Evolutionary conservation across 2,329 filamentous ascomycete species (phyloP).

Genomic region (Nothopassalora personata): DNA sequence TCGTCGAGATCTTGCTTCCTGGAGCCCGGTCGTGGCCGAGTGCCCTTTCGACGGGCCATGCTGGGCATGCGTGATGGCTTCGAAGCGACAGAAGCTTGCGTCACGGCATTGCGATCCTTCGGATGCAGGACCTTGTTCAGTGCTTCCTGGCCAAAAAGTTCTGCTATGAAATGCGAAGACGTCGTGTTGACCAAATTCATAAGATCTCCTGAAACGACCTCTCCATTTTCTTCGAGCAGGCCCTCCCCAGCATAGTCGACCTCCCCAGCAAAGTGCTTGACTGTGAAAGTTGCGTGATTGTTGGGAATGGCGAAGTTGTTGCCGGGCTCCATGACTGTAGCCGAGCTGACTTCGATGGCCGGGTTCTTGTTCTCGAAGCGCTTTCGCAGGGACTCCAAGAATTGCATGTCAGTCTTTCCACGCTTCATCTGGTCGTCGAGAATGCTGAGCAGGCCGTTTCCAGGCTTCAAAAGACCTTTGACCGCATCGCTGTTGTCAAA

Average conservation of each 20-base stretch:
- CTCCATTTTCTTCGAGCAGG: constrained; percentile 89
- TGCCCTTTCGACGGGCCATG: constrained; percentile 75
- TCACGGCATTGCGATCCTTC: constrained; percentile 80
- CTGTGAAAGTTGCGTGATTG: constrained; percentile 72
- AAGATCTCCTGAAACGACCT: constrained; percentile 90
- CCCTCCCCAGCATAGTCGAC: constrained; percentile 88
- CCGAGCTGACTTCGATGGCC: constrained; percentile 71
- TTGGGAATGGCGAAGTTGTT: constrained; percentile 88
- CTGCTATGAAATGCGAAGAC: constrained; percentile 80
- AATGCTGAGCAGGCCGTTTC: constrained; percentile 89
- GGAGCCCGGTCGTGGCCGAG: constrained; percentile 44
- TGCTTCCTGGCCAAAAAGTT: constrained; percentile 93
- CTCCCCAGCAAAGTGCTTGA: constrained; percentile 93
- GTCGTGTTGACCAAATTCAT: constrained; percentile 89
- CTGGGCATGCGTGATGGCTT: constrained; percentile 90
- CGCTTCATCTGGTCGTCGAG: constrained; percentile 92
- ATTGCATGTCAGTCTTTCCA: constrained; percentile 79
- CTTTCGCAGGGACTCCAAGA: constrained; percentile 84
- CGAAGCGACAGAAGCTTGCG: constrained; percentile 93
- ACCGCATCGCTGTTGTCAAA: constrained; percentile 97
- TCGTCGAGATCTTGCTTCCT: constrained; percentile 44
- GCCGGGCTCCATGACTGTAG: constrained; percentile 71
- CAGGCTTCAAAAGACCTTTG: constrained; percentile 81
- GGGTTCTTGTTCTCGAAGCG: constrained; percentile 93
- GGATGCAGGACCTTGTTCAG: constrained; percentile 91